Evolutionary conservation across 805 yeast genomes (phyloP), one percentile per base, ranked within the genome.

Genomic region (Saturnispora quitensis): DNA sequence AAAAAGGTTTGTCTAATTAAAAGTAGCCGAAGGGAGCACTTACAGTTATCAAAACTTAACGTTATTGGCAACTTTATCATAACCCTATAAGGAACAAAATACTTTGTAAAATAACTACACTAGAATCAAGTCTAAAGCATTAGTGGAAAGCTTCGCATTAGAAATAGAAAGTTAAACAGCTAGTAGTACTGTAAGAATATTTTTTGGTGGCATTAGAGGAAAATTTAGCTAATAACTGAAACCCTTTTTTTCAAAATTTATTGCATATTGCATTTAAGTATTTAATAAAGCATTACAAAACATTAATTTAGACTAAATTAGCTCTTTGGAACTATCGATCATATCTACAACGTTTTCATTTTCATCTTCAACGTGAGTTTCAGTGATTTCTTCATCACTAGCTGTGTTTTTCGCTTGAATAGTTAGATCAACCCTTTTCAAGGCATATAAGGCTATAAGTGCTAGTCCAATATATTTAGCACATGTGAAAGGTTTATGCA

Each of bases 401-500:
- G 18, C 28, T 15, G 34, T 36, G 9, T 38, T 35, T 20, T 40
- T 50, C 7, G 66, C 60, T 35, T 59, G 60, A 43, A 67, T 62
- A 8, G 68, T 57, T 25, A 67, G 50, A 59, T 80, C 80, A 24
- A 81, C 64, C 56, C 72, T 74, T 49, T 73, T 69, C 24, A 80
- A 56, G 5, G 72, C 66, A 59, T 77, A 78, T 60, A 78, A 73
- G 58, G 81, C 73, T 58, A 78, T 60, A 60, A 87, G 71, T 0
- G 83, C 87, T 31, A 75, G 62, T 55, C 84, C 79, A 22, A 86
- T 70, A 56, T 81, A 79, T 2, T 76, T 74, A 6, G 90, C 78
- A 47, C 87, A 75, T 50, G 78, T 73, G 42, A 81, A 55, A 22
- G 96, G 91, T 66, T 89, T 89, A 55, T 69, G 69, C 63, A 80